Evolutionary conservation across 345 rosid species (phyloP), one percentile per base, ranked within the genome.

Genomic region (Populus simonii): DNA sequence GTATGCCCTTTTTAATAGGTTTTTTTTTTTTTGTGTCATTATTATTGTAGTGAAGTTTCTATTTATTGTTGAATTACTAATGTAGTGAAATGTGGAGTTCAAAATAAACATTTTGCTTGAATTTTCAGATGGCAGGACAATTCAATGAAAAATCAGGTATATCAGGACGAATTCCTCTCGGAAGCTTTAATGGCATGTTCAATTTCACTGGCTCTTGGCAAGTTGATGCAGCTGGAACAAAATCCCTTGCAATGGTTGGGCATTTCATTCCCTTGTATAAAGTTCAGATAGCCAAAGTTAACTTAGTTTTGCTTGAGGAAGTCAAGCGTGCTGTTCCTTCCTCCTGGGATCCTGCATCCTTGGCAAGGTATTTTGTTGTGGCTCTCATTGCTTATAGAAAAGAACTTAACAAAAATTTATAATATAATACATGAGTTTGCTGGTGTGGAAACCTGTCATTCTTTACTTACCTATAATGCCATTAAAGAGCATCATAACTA

Each of bases 181-280:
- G 99, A 86, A 89, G 98, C 90, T 96, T 96, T 79, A 93, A 96
- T 86, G 84, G 96, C 9, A 92, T 93, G 98, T 96, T 96, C 86
- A 96, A 93, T 79, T 96, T 92, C 86, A 96, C 98, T 17, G 98
- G 99, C 66, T 89, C 94, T 71, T 86, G 98, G 96, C 90, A 88
- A 91, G 91, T 84, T 45, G 99, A 96, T 87, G 97, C 96, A 62
- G 94, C 97, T 35, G 91, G 94, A 59, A 96, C 99, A 51, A 96
- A 96, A 80, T 93, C 96, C 73, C 97, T 96, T 77, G 94, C 97
- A 36, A 81, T 91, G 87, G 93, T 93, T 87, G 99, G 99, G 43
- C 87, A 85, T 79, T 83, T 92, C 81, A 87, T 93, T 68, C 93
- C 91, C 6, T 87, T 96, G 10, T 92, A 76, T 67, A 87, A 81